phyloP scores from a whole-genome alignment of 768 basidiomycete species.

The Boletellus emodensis region DNA sequence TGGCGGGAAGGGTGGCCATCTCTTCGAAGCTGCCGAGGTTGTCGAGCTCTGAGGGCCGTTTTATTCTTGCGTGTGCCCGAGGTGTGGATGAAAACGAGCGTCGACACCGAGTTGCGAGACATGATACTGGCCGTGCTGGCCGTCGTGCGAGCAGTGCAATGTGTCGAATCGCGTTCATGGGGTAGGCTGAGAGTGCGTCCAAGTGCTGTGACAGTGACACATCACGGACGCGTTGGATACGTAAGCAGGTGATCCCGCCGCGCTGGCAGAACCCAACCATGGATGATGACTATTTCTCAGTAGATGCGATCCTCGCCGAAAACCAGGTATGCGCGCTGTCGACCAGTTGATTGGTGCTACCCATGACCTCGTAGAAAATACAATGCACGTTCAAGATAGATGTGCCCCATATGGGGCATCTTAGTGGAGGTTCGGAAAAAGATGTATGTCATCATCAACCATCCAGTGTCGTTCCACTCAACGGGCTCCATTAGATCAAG shows the following conservation, averaged over 20 bases:
- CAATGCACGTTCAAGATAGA: slow-evolving; percentile 90
- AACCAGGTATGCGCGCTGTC: slow-evolving; percentile 58
- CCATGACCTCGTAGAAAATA: slow-evolving; percentile 58
- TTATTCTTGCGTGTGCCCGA: slow-evolving; percentile 27
- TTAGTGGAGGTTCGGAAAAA: slow-evolving; percentile 80
- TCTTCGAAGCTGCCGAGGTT: slow-evolving; percentile 41
- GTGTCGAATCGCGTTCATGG: slow-evolving; percentile 23
- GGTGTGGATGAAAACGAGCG: slow-evolving; percentile 32
- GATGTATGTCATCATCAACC: slow-evolving; percentile 51
- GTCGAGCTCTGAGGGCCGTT: slow-evolving; percentile 27
- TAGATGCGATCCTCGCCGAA: slow-evolving; percentile 87
- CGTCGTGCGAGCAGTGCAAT: slow-evolving; percentile 13
- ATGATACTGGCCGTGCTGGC: slow-evolving; percentile 11
- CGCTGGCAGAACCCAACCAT: slow-evolving; percentile 35
- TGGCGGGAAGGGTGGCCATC: slow-evolving; percentile 37
- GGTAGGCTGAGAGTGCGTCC: background rate
- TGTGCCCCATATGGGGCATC: slow-evolving; percentile 82
- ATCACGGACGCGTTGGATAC: slow-evolving; percentile 21
- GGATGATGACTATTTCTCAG: slow-evolving; percentile 91
- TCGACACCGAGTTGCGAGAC: slow-evolving; percentile 8
- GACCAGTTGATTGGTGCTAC: background rate
- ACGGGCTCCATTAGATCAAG: slow-evolving; percentile 54
- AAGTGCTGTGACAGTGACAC: slow-evolving; percentile 7
- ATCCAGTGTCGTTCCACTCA: slow-evolving; percentile 7
- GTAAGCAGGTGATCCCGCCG: background rate